Evolutionary conservation across 202 grass and related monocot genomes (phyloP), one percentile per base, ranked within the genome.

Genomic region (Hordeum pubiflorum): DNA sequence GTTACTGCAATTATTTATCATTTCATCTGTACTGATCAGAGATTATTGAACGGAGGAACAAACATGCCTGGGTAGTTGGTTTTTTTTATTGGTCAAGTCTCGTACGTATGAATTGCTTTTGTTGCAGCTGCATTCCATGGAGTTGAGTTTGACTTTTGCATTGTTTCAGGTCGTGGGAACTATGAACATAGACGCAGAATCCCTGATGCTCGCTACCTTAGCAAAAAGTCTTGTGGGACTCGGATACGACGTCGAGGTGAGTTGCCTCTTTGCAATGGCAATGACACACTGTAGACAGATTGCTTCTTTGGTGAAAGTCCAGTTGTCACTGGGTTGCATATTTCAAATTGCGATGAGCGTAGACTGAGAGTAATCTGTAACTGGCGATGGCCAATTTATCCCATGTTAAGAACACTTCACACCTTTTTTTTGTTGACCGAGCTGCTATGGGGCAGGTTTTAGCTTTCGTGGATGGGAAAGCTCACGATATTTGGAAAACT

Each of bases 171-270:
- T 93, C 76, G 79, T 91, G 81, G 82, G 82, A 80, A 91, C 34
- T 67, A 81, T 79, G 87, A 73, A 83, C 74, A 75, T 81, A 55
- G 87, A 94, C 79, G 73, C 90, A 75, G 80, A 89, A 79, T 85
- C 89, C 44, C 70, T 98, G 64, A 90, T 98, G 95, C 86, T 98
- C 69, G 69, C 93, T 39, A 95, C 92, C 83, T 52, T 95, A 75
- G 84, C 87, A 26, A 93, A 88, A 74, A 74, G 84, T 66, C 88
- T 98, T 37, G 77, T 43, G 6, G 83, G 57, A 44, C 90, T 98
- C 80, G 87, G 95, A 73, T 98, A 98, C 70, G 84, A 77, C 52
- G 75, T 95, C 50, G 90, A 79, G 76, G 95, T 98, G 74, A 86
- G 90, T 82, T 83, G 37, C 22, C 65, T 58, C 79, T 72, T 65